Base-by-base conservation (phyloP, 176 grass and related monocot genomes). In the Zoysia pacifica region DNA sequence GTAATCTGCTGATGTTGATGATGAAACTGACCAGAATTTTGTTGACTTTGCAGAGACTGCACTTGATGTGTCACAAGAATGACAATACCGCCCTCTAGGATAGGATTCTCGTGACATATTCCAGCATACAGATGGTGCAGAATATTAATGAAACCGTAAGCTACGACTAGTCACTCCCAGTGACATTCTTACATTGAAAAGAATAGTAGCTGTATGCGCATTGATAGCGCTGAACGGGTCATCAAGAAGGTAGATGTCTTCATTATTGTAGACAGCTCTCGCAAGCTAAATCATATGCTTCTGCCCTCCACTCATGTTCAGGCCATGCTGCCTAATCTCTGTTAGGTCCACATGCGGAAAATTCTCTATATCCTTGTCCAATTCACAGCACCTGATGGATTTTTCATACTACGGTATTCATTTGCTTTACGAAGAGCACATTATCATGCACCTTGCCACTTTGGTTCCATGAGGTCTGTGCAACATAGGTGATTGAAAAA, bases 21-120 rank as follows among this genome's bases (percentile, higher is more conserved):
- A 11, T 3, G 52, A 75, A 50, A 79, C 76, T 84, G 67, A 93
- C 95, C 88, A 98, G 64, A 48, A 98, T 92, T 11, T 69, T 79
- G 83, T 98, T 90, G 70, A 91, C 95, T 75, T 92, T 86, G 62
- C 86, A 86, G 84, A 77, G 94, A 98, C 35, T 98, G 90, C 10
- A 98, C 95, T 76, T 98, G 95, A 62, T 98, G 95, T 41, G 92
- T 94, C 8, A 98, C 90, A 71, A 94, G 90, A 78, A 98, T 70
- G 28, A 94, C 92, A 2, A 88, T 98, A 78, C 94, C 94, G 41
- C 67, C 69, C 64, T 85, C 35, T 16, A 94, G 84, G 28, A 28
- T 28, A 28, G 28, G 13, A 76, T 81, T 16, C 50, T 70, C 83
- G 94, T 92, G 62, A 93, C 82, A 73, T 86, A 94, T 44, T 98